Evolutionary conservation across 2,329 filamentous ascomycete genomes (phyloP), one percentile per base, ranked within the genome.

Genomic region (Thelonectria discophora): DNA sequence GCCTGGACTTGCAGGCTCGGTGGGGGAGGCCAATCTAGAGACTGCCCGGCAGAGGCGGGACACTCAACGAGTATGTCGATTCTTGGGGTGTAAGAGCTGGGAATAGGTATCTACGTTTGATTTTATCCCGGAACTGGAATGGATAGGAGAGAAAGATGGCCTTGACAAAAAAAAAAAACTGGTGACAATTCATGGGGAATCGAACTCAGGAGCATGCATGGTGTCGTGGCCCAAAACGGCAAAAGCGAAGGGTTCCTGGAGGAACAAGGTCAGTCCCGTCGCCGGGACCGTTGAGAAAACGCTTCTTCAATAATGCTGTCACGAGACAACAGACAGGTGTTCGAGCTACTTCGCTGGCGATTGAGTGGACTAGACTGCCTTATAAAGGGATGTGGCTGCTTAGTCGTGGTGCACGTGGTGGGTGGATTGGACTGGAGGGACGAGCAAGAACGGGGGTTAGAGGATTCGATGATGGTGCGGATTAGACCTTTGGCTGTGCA

Each of bases 181-280:
- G 17, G 6, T n/a, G 8, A 39, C n/a, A 15, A 42, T 5, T 13
- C 10, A 10, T 20, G 10, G 3, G 5, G 39, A 45, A 32, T 45
- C 49, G 49, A 59, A 53, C 56, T 17, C 32, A 32, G 10, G 34
- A 15, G 8, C 21, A 20, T n/a, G 12, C 18, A 18, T 5, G 12
- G 2, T 13, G 10, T 21, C 18, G 6, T 27, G 12, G 18, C 47
- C 39, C 13, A 58, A 52, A 58, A 20, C 30, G n/a, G 32, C 49
- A 58, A 59, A 59, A 59, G 54, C 46, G 54, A 57, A 57, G 54
- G 30, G 34, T 52, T 42, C 48, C 48, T 32, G 18, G 21, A 11
- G 32, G 20, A 46, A 46, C 20, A 5, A 12, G 42, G 18, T 20
- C 9, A 24, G 20, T 46, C 42, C 18, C 18, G 8, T 5, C 11